Conservation (phyloP, 768 basidiomycete species). For the Lentinula sp. region DNA sequence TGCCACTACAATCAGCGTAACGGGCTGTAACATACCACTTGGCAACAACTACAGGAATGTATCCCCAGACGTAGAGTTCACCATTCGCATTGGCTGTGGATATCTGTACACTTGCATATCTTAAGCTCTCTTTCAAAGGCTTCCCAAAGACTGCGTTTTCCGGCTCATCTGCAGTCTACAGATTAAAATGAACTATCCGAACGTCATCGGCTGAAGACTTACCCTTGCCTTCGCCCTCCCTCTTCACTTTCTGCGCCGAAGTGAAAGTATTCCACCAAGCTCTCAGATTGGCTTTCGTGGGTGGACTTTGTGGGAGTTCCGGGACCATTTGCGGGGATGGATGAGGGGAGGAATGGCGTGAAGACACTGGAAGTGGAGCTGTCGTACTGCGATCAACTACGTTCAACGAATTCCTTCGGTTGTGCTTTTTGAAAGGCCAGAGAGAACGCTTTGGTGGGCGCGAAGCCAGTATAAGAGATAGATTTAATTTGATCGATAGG, state of each 20-base stretch:
- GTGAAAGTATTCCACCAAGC: conserved; percentile 83
- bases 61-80: conserved; percentile 86
- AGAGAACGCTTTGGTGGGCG: conserved; percentile 6
- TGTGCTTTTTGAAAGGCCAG: conserved; percentile 6
- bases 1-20: conserved; percentile 6
- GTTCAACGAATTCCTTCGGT: not conserved
- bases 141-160: conserved; percentile 73
- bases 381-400: not conserved
- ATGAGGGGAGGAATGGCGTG: not conserved
- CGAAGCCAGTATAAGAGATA: conserved; percentile 7
- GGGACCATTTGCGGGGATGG: conserved; percentile 4
- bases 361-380: not conserved
- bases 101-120: conserved; percentile 89
- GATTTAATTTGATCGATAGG: not conserved
- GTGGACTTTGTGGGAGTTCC: conserved; percentile 19
- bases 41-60: conserved; percentile 95
- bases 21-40: conserved; percentile 69
- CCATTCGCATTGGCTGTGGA: conserved; percentile 82
- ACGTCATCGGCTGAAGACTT: conserved; percentile 11
- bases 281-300: conserved; percentile 57
- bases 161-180: conserved; percentile 21
- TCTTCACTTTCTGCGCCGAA: conserved; percentile 57
- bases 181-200: not conserved
- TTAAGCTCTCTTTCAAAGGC: conserved; percentile 77
- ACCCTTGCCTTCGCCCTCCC: conserved; percentile 44